phyloP scores from a whole-genome alignment of 345 rosid species.

The Bruguiera sexangula region DNA sequence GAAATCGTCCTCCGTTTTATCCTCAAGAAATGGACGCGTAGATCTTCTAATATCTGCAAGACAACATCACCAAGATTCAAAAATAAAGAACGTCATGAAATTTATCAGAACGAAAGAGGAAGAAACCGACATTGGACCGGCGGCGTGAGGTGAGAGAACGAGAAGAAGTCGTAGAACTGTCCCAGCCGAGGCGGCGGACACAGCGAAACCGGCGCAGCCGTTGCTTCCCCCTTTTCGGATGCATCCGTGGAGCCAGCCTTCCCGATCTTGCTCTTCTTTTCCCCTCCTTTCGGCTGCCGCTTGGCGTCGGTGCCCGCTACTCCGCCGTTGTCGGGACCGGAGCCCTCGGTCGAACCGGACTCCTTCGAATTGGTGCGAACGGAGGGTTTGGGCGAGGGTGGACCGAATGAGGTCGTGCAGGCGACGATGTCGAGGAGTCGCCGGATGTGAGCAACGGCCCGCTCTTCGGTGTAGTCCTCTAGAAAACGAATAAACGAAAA shows the following conservation, averaged over 20 bases:
- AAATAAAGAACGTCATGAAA: background rate
- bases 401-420: slow-evolving; percentile 36
- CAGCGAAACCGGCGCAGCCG: slow-evolving; percentile 17
- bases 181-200: slow-evolving; percentile 32
- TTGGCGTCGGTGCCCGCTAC: background rate
- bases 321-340: background rate
- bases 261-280: slow-evolving; percentile 18
- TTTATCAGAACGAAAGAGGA: background rate
- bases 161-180: slow-evolving; percentile 35
- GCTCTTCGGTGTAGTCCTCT: slow-evolving; percentile 34
- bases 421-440: slow-evolving; percentile 36
- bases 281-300: slow-evolving; percentile 14
- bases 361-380: slow-evolving; percentile 32
- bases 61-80: background rate
- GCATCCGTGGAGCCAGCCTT: slow-evolving; percentile 16
- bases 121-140: slow-evolving; percentile 30
- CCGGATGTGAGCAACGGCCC: slow-evolving; percentile 25
- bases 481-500: background rate
- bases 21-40: slow-evolving; percentile 18
- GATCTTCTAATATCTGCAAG: slow-evolving; percentile 30
- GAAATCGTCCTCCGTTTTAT: slow-evolving; percentile 20
- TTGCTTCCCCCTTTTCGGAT: slow-evolving; percentile 13
- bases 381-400: slow-evolving; percentile 43
- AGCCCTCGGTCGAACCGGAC: slow-evolving; percentile 21
- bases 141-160: slow-evolving; percentile 31